Percentiles rank a stretch among this genome's conserved stretches.
Conservation (phyloP, 2,329 filamentous ascomycete species). For the Apiospora hydei region DNA sequence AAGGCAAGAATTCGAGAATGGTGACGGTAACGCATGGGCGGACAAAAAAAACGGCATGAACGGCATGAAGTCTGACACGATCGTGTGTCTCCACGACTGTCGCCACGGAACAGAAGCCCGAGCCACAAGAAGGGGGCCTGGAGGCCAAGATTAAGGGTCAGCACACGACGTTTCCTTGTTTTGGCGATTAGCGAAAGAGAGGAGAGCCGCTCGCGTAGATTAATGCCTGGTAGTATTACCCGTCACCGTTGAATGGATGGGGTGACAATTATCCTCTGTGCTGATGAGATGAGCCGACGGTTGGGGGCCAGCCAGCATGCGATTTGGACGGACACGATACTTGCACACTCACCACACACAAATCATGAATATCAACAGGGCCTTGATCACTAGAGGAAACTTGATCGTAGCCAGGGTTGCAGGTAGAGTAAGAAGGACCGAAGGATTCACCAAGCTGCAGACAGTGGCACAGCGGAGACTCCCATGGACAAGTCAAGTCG, state of each 20-base stretch:
- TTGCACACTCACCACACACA: background rate
- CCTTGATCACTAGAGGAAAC: conserved; percentile 3
- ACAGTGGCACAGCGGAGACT: conserved; percentile 1
- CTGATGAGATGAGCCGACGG: background rate
- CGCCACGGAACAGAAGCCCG: conserved; percentile 7
- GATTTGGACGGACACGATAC: background rate
- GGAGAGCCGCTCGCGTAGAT: background rate
- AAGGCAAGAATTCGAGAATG: conserved; percentile 6
- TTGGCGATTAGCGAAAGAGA: conserved; percentile 3
- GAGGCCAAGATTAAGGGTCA: conserved; percentile 9
- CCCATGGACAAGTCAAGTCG: background rate
- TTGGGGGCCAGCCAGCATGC: background rate
- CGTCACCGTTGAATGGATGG: background rate
- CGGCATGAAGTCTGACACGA: conserved; percentile 20
- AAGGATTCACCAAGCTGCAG: background rate
- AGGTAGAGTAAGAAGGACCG: conserved; percentile 9
- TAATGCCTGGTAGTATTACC: background rate
- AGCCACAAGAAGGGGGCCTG: conserved; percentile 1
- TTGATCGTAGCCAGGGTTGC: background rate
- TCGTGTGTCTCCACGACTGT: conserved; percentile 10
- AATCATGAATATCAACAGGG: background rate
- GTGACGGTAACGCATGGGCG: background rate
- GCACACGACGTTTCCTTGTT: background rate
- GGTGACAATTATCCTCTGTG: background rate
- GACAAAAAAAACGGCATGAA: background rate